Evolutionary conservation across 768 basidiomycete genomes (phyloP).

Genomic region (Inosperma sp.): DNA sequence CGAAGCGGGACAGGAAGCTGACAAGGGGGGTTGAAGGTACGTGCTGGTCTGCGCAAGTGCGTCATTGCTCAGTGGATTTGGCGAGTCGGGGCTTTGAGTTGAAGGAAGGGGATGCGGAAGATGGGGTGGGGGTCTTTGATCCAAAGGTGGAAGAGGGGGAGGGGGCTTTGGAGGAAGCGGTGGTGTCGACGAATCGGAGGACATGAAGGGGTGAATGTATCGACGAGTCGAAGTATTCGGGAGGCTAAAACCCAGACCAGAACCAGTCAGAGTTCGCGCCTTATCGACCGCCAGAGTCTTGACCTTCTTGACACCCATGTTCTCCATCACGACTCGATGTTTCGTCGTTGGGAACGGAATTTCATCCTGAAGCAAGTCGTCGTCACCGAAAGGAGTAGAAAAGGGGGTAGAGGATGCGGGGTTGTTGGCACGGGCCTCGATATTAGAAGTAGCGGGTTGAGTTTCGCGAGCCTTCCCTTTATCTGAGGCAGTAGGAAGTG

Average conservation of each 20-base stretch:
- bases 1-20: background rate
- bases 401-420: conserved; percentile 11
- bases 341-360: conserved; percentile 21
- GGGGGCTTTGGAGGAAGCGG: background rate
- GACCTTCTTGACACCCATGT: conserved; percentile 24
- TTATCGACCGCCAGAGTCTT: conserved; percentile 15
- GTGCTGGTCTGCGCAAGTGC: conserved; percentile 4
- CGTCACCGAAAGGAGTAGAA: conserved; percentile 21
- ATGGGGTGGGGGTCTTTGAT: background rate
- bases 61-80: conserved; percentile 9
- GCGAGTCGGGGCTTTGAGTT: conserved; percentile 14
- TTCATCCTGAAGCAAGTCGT: conserved; percentile 18
- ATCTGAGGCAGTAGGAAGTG: conserved; percentile 5
- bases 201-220: background rate
- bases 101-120: conserved; percentile 19
- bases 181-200: background rate
- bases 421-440: background rate
- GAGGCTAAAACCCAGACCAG: background rate
- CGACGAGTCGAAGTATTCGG: background rate
- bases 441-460: conserved; percentile 1
- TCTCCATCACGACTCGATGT: conserved; percentile 19
- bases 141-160: background rate
- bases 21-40: background rate
- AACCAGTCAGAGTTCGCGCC: conserved; percentile 9
- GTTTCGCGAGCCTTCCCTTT: conserved; percentile 4